phyloP scores from a whole-genome alignment of 2,329 filamentous ascomycete genomes.

The Neofusicoccum kwambonambiense region DNA sequence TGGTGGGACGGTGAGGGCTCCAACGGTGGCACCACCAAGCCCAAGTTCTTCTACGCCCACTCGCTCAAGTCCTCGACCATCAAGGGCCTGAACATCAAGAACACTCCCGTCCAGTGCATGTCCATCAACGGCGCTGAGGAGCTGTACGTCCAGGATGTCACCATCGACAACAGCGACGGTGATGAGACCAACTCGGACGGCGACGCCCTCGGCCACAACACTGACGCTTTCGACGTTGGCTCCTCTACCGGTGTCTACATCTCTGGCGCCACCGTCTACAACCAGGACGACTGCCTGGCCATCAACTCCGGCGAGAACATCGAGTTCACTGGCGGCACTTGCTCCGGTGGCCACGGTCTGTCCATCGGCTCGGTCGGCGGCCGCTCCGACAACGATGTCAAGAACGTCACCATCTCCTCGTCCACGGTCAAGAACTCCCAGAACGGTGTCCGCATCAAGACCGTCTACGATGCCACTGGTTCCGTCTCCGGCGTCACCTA shows the following conservation, averaged over 20 bases:
- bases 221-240: slow-evolving; percentile 54
- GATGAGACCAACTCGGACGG: slow-evolving; percentile 34
- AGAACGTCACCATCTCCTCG: slow-evolving; percentile 49
- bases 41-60: slow-evolving; percentile 16
- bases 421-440: slow-evolving; percentile 47
- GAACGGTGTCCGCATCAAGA: slow-evolving; percentile 57
- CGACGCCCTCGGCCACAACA: slow-evolving; percentile 38
- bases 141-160: slow-evolving; percentile 46
- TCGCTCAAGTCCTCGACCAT: slow-evolving; percentile 31
- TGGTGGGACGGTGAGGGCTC: slow-evolving; percentile 46
- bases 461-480: slow-evolving; percentile 52
- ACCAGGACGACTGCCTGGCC: slow-evolving; percentile 58
- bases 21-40: slow-evolving; percentile 45
- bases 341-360: slow-evolving; percentile 52
- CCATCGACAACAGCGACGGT: slow-evolving; percentile 55
- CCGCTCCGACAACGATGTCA: slow-evolving; percentile 51
- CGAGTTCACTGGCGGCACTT: slow-evolving; percentile 26
- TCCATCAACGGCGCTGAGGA: slow-evolving; percentile 39
- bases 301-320: slow-evolving; percentile 49
- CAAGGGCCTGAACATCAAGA: slow-evolving; percentile 51
- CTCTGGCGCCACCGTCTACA: slow-evolving; percentile 46
- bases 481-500: slow-evolving; percentile 50
- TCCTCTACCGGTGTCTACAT: slow-evolving; percentile 46
- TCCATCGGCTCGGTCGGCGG: slow-evolving; percentile 56
- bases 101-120: slow-evolving; percentile 54